Evolutionary conservation across 1,284 basidiomycete genomes (phyloP).

Genomic region (Macrocystidia cucumis): DNA sequence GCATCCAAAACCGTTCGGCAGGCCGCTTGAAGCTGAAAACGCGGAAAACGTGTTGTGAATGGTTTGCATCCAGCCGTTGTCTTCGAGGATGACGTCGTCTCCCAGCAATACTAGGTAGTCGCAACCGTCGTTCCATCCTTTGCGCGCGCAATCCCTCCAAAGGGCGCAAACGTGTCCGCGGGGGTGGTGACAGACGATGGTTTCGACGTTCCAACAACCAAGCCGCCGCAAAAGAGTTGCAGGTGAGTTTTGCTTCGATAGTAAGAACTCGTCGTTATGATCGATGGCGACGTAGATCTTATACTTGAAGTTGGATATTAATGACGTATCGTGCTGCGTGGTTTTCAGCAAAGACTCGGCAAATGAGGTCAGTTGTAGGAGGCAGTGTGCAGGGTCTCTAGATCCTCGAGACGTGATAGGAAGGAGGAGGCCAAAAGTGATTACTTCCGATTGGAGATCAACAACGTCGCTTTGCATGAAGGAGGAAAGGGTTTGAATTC

Average conservation of each 20-base stretch:
- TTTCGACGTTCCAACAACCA: slow-evolving; percentile 27
- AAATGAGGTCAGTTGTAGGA: slow-evolving; percentile 33
- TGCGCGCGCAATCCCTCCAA: slow-evolving; percentile 41
- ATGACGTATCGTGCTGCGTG: slow-evolving; percentile 35
- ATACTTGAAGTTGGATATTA: slow-evolving; percentile 24
- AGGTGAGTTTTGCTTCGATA: slow-evolving; percentile 18
- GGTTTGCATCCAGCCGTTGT: slow-evolving; percentile 44
- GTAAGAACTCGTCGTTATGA: slow-evolving; percentile 36
- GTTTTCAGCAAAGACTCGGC: slow-evolving; percentile 35
- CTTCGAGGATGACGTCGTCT: slow-evolving; percentile 42
- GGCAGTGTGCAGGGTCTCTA: slow-evolving; percentile 23
- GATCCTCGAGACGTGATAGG: slow-evolving; percentile 48
- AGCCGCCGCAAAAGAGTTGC: slow-evolving; percentile 28
- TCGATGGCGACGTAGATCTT: slow-evolving; percentile 50
- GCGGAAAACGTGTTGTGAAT: slow-evolving; percentile 29
- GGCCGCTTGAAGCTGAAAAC: slow-evolving; percentile 20
- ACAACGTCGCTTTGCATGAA: slow-evolving; percentile 28
- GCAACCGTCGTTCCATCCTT: slow-evolving; percentile 39
- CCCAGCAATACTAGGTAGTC: slow-evolving; percentile 50
- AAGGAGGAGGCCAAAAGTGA: slow-evolving; percentile 44
- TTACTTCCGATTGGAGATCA: slow-evolving; percentile 24
- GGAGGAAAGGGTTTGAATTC: slow-evolving; percentile 7
- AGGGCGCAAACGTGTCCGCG: slow-evolving; percentile 43
- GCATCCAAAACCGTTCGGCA: slow-evolving; percentile 44
- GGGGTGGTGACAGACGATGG: slow-evolving; percentile 28